phyloP scores from a whole-genome alignment of 345 rosid species.

The Erodium maritimum region DNA sequence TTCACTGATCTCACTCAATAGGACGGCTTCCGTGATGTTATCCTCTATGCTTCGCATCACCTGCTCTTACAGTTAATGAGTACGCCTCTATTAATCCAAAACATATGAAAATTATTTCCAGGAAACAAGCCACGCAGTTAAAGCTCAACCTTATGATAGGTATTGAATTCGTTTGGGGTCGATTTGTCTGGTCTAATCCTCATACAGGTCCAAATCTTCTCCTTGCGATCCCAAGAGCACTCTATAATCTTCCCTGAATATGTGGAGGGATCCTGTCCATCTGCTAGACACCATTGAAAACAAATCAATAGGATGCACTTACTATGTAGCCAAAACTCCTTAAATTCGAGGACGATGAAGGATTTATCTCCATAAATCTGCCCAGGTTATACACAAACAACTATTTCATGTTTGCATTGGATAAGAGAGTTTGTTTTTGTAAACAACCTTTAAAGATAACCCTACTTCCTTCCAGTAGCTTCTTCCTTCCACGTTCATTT shows the following conservation, averaged over 20 bases:
- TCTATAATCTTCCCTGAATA: conserved; percentile 83
- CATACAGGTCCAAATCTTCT: conserved; percentile 65
- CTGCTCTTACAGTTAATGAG: conserved; percentile 20
- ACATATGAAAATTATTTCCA: not conserved
- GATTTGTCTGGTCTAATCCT: conserved; percentile 71
- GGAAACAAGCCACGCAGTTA: not conserved
- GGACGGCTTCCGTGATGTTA: conserved; percentile 83
- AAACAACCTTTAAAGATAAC: conserved; percentile 65
- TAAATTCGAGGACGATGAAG: too few relatives aligned
- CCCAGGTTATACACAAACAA: too few relatives aligned
- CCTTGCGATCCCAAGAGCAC: conserved; percentile 67
- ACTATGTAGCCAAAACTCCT: too few relatives aligned
- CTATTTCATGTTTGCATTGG: too few relatives aligned
- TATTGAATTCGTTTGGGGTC: conserved; percentile 80
- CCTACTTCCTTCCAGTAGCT: conserved; percentile 61
- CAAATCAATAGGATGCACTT: not conserved
- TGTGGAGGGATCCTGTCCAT: conserved; percentile 52
- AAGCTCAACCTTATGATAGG: conserved; percentile 61
- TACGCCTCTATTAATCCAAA: not conserved
- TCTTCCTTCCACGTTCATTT: conserved; percentile 71
- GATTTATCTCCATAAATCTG: too few relatives aligned
- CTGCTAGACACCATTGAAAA: conserved; percentile 25
- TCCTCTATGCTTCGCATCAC: conserved; percentile 93
- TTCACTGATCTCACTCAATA: conserved; percentile 70
- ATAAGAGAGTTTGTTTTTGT: not conserved